Conservation (phyloP, 2,329 filamentous ascomycete genomes). For the Phaeosphaeriaceae sp. region DNA sequence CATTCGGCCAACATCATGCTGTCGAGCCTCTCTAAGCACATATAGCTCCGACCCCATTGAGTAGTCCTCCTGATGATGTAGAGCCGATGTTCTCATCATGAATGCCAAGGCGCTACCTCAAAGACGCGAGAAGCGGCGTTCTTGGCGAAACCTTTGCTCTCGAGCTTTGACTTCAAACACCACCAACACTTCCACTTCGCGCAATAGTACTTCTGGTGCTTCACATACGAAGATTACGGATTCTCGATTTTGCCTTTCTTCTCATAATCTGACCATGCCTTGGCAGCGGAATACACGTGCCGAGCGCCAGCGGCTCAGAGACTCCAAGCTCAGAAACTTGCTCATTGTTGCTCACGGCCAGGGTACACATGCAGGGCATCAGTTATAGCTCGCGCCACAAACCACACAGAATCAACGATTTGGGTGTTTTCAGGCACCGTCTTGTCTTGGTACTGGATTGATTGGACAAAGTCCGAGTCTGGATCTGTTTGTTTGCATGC, state of each 20-base stretch:
- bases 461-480: background rate
- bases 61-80: no score
- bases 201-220: background rate
- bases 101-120: background rate
- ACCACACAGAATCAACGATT: background rate
- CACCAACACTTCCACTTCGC: background rate
- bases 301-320: background rate
- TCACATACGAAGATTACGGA: no score
- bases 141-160: background rate
- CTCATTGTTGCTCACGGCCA: constrained; percentile 28
- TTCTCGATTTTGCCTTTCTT: no score
- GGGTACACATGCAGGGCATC: constrained; percentile 25
- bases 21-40: no score
- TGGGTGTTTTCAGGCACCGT: background rate
- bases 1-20: no score
- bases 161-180: background rate
- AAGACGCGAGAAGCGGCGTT: background rate
- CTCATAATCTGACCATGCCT: background rate
- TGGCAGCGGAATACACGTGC: background rate
- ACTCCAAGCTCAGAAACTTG: constrained; percentile 25
- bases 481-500: constrained; percentile 8
- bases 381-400: constrained; percentile 29
- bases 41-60: no score
- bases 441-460: background rate
- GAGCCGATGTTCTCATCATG: background rate